Conservation (phyloP, 140 eudicot genomes). For the Senecio squalidus region DNA sequence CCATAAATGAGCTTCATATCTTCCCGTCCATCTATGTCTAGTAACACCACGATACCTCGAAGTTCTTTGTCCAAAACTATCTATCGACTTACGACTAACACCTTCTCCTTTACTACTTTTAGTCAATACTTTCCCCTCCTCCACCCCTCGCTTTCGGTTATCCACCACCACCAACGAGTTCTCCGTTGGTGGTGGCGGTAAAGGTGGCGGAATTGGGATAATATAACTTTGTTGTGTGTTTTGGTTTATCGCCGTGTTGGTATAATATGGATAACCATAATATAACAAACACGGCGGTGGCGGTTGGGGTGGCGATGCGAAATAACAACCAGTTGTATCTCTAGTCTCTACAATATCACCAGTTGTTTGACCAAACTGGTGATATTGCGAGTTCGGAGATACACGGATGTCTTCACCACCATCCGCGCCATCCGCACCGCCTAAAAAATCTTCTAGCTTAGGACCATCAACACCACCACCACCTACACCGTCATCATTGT, state of each 20-base stretch:
- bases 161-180: too few species aligned
- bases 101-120: conserved; percentile 20
- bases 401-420: conserved; percentile 28
- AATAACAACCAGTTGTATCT: not conserved
- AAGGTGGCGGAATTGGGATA: conserved; percentile 28
- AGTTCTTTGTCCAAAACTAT: conserved; percentile 86
- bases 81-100: conserved; percentile 50
- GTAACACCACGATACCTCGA: conserved; percentile 93
- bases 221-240: conserved; percentile 8
- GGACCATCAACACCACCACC: conserved; percentile 35
- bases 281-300: conserved; percentile 9
- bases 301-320: conserved; percentile 2
- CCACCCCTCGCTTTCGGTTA: conserved; percentile 34
- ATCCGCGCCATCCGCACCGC: conserved; percentile 34
- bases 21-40: conserved; percentile 84
- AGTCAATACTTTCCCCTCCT: conserved; percentile 14
- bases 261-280: conserved; percentile 20
- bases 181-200: conserved; percentile 8
- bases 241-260: not conserved
- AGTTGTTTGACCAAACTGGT: conserved; percentile 1
- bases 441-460: conserved; percentile 79
- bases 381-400: conserved; percentile 24
- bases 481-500: too few species aligned
- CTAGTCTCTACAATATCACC: not conserved
- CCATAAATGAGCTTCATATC: conserved; percentile 93